Evolutionary conservation across 352 stramenopile genomes (phyloP).

Genomic region (Globisporangium recalcitrans): DNA sequence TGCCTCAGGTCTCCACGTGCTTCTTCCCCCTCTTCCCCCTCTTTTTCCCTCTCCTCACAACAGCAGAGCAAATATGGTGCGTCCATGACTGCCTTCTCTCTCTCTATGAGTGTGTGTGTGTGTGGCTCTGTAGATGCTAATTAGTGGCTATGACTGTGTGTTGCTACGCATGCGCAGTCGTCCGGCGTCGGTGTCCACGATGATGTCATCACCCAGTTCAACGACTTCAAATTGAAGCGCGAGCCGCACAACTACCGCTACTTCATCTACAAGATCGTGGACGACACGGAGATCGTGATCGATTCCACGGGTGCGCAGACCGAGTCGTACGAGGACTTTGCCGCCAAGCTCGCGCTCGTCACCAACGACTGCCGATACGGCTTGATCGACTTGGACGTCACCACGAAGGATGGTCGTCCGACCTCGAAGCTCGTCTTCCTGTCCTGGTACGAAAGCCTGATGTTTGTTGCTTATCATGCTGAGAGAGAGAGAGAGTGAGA

Average conservation of each 20-base stretch:
- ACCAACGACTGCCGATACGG: constrained; percentile 85
- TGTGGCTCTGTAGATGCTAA: not conserved
- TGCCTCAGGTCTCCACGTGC: constrained; percentile 18
- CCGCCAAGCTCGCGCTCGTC: constrained; percentile 61
- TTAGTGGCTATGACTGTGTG: not conserved
- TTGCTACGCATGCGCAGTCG: constrained; percentile 46
- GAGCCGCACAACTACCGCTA: constrained; percentile 91
- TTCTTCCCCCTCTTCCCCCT: constrained; percentile 7
- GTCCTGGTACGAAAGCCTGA: constrained; percentile 58
- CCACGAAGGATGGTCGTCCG: constrained; percentile 84
- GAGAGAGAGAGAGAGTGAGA: no score
- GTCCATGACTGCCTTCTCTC: constrained; percentile 1
- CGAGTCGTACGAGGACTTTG: constrained; percentile 89
- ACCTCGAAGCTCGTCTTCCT: constrained; percentile 91
- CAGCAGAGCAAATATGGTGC: constrained; percentile 20
- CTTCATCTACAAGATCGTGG: constrained; percentile 95
- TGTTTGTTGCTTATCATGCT: no score
- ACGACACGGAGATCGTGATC: constrained; percentile 92
- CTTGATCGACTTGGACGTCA: constrained; percentile 88
- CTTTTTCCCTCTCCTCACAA: constrained; percentile 1
- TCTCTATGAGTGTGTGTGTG: not conserved
- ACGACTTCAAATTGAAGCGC: constrained; percentile 94
- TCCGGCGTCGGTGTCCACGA: constrained; percentile 92
- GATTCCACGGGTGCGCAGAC: constrained; percentile 68
- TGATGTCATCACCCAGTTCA: constrained; percentile 91